Base-by-base conservation (phyloP, 2,329 filamentous ascomycete genomes). In the Colletotrichum chrysophilum region DNA sequence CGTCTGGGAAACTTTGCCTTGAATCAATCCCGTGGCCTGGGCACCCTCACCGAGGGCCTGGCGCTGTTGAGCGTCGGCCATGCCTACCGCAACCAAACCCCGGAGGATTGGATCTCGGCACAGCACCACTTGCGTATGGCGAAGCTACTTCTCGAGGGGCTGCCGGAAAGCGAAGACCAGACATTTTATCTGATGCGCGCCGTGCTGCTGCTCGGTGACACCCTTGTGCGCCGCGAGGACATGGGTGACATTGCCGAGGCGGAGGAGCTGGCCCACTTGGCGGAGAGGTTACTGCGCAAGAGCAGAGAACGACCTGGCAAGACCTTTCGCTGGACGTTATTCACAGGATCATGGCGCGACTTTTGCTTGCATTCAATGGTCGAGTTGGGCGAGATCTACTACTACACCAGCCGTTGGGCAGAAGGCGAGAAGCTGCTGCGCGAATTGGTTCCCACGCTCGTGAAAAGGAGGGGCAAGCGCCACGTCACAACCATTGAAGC, bases 351-450 rank as follows among this genome's bases (percentile, higher is more conserved):
- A 8, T 77, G 75, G 68, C 69, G 68, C 34, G 77, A 78, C 66
- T 77, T 80, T 13, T 77, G 78, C 52, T 21, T 78, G 43, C 76
- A 78, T 5, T 80, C 77, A 56, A 79, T 77, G 73, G 70, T 79
- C 26, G 79, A 80, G 75, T 60, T 78, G 4, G 77, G 78, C 48
- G 79, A 78, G 32, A 77, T 77, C 7, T 80, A 79, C 75, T 80
- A 80, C 60, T 78, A 78, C 72, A 78, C 77, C 14, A 75, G 70
- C 32, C 73, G 75, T 21, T 78, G 77, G 77, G 75, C 68, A 10
- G 75, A 78, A 56, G 77, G 77, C 9, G 77, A 78, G 68, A 77
- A 72, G 38, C 66, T 78, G 16, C 75, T 78, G n/a, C 77, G 75
- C 24, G 72, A 76, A 14, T 62, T 78, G 30, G 77, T 78, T 3